A percentile compares a stretch with the other conserved stretches of the same genome.
Conservation (phyloP, 805 yeast species). For the Hanseniaspora lachancei region DNA sequence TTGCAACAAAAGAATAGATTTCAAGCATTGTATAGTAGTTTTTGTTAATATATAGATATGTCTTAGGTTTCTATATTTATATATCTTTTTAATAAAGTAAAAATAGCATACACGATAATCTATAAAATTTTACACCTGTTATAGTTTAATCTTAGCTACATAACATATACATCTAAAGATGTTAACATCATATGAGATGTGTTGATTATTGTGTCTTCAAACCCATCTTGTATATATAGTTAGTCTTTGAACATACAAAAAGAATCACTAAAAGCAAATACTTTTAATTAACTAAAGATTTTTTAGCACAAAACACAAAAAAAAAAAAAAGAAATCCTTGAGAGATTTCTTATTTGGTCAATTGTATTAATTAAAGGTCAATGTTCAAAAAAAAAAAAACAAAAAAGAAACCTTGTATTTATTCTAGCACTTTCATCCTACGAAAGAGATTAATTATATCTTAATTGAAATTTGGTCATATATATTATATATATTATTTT, state of each 20-base stretch:
- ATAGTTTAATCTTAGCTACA: too few species aligned
- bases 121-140: too few species aligned
- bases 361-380: background rate
- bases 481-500: background rate
- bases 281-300: too few species aligned
- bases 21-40: background rate
- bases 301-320: background rate
- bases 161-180: too few species aligned
- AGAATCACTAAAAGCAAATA: too few species aligned
- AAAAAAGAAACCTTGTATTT: background rate
- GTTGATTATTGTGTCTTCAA: too few species aligned
- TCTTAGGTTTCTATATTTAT: too few species aligned
- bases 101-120: too few species aligned
- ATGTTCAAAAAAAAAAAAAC: background rate
- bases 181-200: too few species aligned
- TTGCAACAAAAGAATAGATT: background rate
- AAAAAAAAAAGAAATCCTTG: background rate
- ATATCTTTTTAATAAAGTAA: background rate
- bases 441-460: background rate
- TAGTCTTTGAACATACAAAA: too few species aligned
- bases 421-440: background rate
- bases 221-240: too few species aligned
- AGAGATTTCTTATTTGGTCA: background rate
- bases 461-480: background rate
- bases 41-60: background rate